Evolutionary conservation across 2,329 filamentous ascomycete genomes (phyloP), one percentile per base, ranked within the genome.

Genomic region (Ustilaginoidea virens): DNA sequence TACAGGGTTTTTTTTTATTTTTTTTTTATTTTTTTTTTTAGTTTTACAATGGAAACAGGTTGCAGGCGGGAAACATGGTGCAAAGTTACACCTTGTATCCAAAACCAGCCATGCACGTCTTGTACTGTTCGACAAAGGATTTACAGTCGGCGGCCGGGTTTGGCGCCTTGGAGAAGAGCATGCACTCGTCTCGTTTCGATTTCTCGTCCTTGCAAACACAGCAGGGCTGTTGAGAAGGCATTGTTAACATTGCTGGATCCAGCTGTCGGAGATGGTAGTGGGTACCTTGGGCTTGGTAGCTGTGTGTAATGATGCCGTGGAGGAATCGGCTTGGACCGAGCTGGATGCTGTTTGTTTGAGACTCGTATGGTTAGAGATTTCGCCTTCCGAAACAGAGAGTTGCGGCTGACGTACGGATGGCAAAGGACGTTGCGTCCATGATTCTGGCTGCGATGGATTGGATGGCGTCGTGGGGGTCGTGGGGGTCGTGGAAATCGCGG

Each of bases 191-290:
- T 38, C 90, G 82, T 43, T 69, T 69, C 22, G 81, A 66, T 57
- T 98, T 98, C 56, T 98, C 85, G 25, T 90, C 74, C 51, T 86
- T 94, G 72, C 90, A 98, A 17, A 96, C 90, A 52, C 90, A 96
- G 69, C 90, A 96, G 24, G 87, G 87, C 83, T 94, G 46, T 34
- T 1, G n/a, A 5, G 17, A 7, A 3, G 25, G 24, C 18, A 30
- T 22, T 17, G 5, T 13, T 24, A 3, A 14, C 4, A 20, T 10
- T 4, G 17, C 3, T 30, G 11, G 23, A 12, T 15, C 20, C 4
- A 16, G 8, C 8, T 13, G 4, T 5, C 18, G 11, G 11, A 23
- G 20, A 23, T 23, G 13, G 33, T 25, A 17, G 17, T 12, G 23
- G 33, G 26, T 30, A 63, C 59, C 56, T 60, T 63, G 34, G 58